Evolutionary conservation across 2,329 filamentous ascomycete species (phyloP), one percentile per base, ranked within the genome.

Genomic region (Neocatenulostroma microsporum): DNA sequence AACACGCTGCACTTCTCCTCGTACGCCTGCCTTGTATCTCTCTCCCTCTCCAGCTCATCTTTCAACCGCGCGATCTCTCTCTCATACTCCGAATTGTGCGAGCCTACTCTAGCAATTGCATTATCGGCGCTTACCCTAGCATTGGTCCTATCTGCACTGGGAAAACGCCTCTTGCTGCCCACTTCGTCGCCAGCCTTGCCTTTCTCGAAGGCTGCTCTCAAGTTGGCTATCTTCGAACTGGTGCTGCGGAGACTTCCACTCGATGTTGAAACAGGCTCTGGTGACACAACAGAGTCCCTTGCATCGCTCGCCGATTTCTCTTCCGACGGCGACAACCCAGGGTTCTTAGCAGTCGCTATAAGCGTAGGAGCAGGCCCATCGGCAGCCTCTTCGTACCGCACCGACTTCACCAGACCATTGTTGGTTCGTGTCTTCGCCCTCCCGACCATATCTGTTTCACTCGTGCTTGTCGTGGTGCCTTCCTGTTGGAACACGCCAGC

Each of bases 131-230:
- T n/a, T n/a, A n/a, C n/a, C n/a, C n/a, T n/a, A n/a, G n/a, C n/a
- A n/a, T n/a, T n/a, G n/a, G n/a, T 31, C 29, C 36, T 34, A 10
- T 39, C 36, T 12, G 6, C 20, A 27, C 30, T 39, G 12, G 9
- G 13, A 33, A 39, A 34, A 10, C 25, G 21, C 10, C 36, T 14
- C 30, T 31, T 37, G 13, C n/a, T 9, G 13, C 21, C 20, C 20
- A 18, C 38, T 5, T 27, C 13, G 18, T 17, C 25, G 12, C 40
- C 37, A 13, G n/a, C n/a, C n/a, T 37, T 28, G 21, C 41, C 36
- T 15, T 46, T 44, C 36, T 54, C 51, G 36, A 54, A 54, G 10
- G 50, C 46, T 7, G 47, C 48, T 24, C 47, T 42, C 21, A 54
- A 37, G 31, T 44, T 48, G 12, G 51, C 51, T 13, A 54, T 51